Evolutionary conservation across 2,329 filamentous ascomycete genomes (phyloP), one percentile per base, ranked within the genome.

Genomic region (Colletotrichum camelliae): DNA sequence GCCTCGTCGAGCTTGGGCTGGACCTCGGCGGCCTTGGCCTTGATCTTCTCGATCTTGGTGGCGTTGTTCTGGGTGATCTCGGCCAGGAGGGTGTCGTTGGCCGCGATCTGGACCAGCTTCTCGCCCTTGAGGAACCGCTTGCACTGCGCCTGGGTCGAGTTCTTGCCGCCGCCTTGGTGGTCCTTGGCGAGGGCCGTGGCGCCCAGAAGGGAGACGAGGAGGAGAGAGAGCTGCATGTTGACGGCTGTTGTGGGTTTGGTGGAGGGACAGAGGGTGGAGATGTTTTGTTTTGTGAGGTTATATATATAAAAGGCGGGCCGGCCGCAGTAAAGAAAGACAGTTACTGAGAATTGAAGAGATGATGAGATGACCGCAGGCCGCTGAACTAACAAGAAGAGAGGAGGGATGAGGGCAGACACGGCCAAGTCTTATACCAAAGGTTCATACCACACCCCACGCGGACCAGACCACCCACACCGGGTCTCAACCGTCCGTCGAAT

Each of bases 31-130:
- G 83, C 84, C 79, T 85, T 84, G 72, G 83, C 80, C 80, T 86
- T 82, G 79, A 86, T 81, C 31, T 79, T 79, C 13, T 80, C 82
- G 7, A 82, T 81, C 75, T 81, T 81, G 61, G 85, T 85, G 35
- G 84, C 80, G 75, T 87, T 84, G 79, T 81, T 81, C 27, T 84
- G 77, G 62, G 82, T 81, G 61, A 81, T 75, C 65, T 80, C 67
- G 39, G 81, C 79, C 5, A 87, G 81, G 74, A 80, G 77, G 39
- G 85, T 86, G 8, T 80, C 75, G 80, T 87, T 86, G 79, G 77
- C 75, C 24, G 83, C 84, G 6, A 85, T 77, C 55, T 80, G 77
- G 70, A 84, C 77, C 39, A 83, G 57, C 52, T 78, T 61, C 75
- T 79, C 82, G 7, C 85, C 79, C 70, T 79, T 78, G 60, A 78